Conservation (phyloP, 306 rosid species). For the Vachellia pachyceras region DNA sequence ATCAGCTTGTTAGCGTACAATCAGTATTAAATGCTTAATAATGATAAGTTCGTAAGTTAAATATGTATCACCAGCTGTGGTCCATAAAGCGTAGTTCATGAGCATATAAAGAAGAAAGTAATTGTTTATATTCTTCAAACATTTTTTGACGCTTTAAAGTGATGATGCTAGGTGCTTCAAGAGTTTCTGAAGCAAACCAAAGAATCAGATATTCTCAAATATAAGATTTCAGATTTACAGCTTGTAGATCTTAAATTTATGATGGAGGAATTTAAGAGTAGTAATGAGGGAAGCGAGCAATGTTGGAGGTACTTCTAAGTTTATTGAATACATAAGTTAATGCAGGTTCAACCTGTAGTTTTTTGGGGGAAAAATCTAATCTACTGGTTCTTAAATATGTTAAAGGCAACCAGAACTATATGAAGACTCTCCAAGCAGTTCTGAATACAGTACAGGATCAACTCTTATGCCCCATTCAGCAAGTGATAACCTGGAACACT, state of each 20-base stretch:
- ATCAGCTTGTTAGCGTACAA: slow-evolving; percentile 9
- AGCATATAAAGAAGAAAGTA: slow-evolving; percentile 10
- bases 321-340: slow-evolving; percentile 27
- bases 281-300: slow-evolving; percentile 57
- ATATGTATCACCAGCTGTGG: neutral
- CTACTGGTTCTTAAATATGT: slow-evolving; percentile 34
- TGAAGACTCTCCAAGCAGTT: slow-evolving; percentile 80
- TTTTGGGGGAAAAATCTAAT: neutral
- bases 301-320: slow-evolving; percentile 55
- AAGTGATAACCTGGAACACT: slow-evolving; percentile 51
- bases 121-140: slow-evolving; percentile 8
- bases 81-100: neutral
- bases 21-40: neutral
- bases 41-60: neutral
- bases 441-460: slow-evolving; percentile 87
- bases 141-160: slow-evolving; percentile 36
- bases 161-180: slow-evolving; percentile 71
- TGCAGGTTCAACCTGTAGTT: slow-evolving; percentile 9
- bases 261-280: slow-evolving; percentile 59
- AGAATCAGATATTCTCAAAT: slow-evolving; percentile 55
- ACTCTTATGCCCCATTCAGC: slow-evolving; percentile 59
- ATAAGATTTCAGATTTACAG: slow-evolving; percentile 58
- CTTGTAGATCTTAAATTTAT: slow-evolving; percentile 66
- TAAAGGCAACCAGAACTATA: slow-evolving; percentile 68
- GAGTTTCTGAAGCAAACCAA: slow-evolving; percentile 76